Conservation (phyloP, 345 rosid species). For the Fremontodendron californicum region DNA sequence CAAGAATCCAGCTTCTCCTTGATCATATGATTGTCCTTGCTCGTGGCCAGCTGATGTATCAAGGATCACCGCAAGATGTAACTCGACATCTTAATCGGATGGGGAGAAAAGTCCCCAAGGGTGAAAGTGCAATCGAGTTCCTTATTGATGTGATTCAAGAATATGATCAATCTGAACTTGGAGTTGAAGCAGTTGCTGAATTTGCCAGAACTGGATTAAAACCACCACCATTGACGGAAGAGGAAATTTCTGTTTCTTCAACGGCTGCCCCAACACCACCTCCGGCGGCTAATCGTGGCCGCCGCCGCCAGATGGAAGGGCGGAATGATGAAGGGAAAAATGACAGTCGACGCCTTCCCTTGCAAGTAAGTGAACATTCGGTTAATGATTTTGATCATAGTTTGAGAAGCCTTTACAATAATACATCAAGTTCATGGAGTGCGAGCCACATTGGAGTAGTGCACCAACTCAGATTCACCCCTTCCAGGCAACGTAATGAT, state of each 20-base stretch:
- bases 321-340: not conserved
- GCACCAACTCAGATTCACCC: constrained; percentile 43
- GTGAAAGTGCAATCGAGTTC: constrained; percentile 54
- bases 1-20: constrained; percentile 49
- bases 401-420: constrained; percentile 43
- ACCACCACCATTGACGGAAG: constrained; percentile 40
- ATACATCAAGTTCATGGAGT: constrained; percentile 48
- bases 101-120: constrained; percentile 55
- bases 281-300: constrained; percentile 17
- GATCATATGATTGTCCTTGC: constrained; percentile 64
- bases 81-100: constrained; percentile 45
- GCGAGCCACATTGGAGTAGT: constrained; percentile 38
- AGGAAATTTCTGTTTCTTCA: constrained; percentile 31
- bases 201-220: constrained; percentile 49
- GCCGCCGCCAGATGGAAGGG: not conserved
- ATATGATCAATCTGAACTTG: constrained; percentile 50
- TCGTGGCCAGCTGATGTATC: constrained; percentile 66
- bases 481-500: constrained; percentile 35
- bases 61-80: constrained; percentile 55
- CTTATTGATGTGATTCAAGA: constrained; percentile 58
- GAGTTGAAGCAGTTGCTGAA: constrained; percentile 51
- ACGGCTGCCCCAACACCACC: constrained; percentile 28
- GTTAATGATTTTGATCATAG: constrained; percentile 50
- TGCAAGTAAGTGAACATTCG: constrained; percentile 16
- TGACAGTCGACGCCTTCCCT: constrained; percentile 29